phyloP scores from a whole-genome alignment of 495 filamentous ascomycete genomes.

The Talaromyces stipitatus region DNA sequence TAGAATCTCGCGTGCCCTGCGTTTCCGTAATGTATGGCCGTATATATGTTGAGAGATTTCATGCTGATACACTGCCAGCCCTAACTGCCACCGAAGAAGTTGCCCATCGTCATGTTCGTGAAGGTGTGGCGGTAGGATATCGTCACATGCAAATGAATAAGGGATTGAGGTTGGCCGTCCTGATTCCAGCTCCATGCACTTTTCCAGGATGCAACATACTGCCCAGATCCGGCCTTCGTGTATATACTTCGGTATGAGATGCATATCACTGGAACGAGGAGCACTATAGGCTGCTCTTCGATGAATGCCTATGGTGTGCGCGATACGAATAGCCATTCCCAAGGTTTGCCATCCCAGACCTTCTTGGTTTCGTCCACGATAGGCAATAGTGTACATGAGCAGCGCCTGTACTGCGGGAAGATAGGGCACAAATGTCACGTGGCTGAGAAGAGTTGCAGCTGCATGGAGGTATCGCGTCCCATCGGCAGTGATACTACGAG shows the following conservation, averaged over 20 bases:
- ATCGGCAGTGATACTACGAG: neutral
- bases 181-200: constrained; percentile 5
- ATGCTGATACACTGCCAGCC: neutral
- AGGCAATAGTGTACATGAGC: constrained; percentile 4
- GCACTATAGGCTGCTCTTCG: constrained; percentile 1
- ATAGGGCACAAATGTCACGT: constrained; percentile 1
- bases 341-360: constrained; percentile 8
- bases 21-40: constrained; percentile 1
- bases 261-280: neutral
- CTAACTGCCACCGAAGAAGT: constrained; percentile 1
- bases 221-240: constrained; percentile 1
- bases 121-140: constrained; percentile 1
- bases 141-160: constrained; percentile 2
- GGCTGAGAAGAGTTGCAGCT: neutral
- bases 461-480: neutral
- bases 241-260: neutral
- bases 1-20: neutral
- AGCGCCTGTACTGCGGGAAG: neutral
- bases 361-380: constrained; percentile 1
- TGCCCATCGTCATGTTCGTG: neutral
- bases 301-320: constrained; percentile 11
- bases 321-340: constrained; percentile 12
- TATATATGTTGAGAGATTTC: constrained; percentile 1
- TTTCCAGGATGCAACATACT: constrained; percentile 3
- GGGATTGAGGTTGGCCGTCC: neutral